Conservation (phyloP, 2,329 filamentous ascomycete species). For the Claviceps spartinae region DNA sequence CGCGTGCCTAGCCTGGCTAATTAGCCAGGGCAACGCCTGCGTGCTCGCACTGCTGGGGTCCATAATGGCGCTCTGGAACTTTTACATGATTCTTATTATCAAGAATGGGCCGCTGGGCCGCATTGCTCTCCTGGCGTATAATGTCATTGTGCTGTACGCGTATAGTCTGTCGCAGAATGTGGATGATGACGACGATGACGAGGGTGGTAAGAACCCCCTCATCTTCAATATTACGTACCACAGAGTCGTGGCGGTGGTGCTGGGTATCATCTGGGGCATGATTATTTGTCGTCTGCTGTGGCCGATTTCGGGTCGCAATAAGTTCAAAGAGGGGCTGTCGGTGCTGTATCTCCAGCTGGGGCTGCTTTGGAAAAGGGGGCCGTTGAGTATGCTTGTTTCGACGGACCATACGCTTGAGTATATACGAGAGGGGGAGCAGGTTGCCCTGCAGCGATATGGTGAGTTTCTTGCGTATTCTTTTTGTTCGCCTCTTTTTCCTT, state of each 20-base stretch:
- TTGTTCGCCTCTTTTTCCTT: not conserved
- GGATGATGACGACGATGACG: slow-evolving; percentile 71
- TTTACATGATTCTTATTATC: slow-evolving; percentile 76
- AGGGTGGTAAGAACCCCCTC: slow-evolving; percentile 69
- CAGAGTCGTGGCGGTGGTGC: slow-evolving; percentile 72
- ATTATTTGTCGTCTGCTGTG: slow-evolving; percentile 81
- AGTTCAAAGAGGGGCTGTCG: slow-evolving; percentile 79
- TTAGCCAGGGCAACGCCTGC: slow-evolving; percentile 59
- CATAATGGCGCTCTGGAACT: slow-evolving; percentile 67
- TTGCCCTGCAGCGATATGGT: slow-evolving; percentile 68
- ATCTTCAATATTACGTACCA: slow-evolving; percentile 83
- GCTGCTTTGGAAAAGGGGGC: slow-evolving; percentile 90
- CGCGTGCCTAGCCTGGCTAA: slow-evolving; percentile 65
- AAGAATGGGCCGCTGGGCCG: slow-evolving; percentile 82
- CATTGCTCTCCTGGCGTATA: slow-evolving; percentile 92
- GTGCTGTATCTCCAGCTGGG: slow-evolving; percentile 92
- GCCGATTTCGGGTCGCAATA: slow-evolving; percentile 80
- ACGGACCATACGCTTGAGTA: slow-evolving; percentile 50
- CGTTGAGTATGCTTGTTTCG: slow-evolving; percentile 58
- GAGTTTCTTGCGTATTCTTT: slow-evolving; percentile 6
- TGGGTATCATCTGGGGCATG: slow-evolving; percentile 84
- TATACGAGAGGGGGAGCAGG: slow-evolving; percentile 78
- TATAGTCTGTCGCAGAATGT: slow-evolving; percentile 78
- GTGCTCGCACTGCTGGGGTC: slow-evolving; percentile 71
- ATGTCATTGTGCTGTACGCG: slow-evolving; percentile 84